Percentiles rank a stretch among this genome's conserved stretches.
Conservation (phyloP, 306 rosid species). For the Dicorynia guianensis region DNA sequence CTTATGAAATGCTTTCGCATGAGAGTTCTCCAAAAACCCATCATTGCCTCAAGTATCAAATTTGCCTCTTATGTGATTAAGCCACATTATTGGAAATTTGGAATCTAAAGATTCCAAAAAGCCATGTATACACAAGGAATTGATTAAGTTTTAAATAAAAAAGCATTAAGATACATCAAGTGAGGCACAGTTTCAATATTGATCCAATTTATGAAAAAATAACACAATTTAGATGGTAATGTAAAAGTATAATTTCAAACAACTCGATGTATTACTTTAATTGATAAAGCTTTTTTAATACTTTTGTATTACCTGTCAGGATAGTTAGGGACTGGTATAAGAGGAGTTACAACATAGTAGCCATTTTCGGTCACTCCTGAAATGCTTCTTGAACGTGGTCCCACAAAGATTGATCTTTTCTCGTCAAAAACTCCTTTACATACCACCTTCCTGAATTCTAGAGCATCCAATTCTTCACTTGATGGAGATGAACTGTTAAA, state of each 20-base stretch:
- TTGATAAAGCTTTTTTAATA: conserved; percentile 18
- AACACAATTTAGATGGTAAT: background rate
- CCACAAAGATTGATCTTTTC: conserved; percentile 76
- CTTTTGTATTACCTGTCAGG: conserved; percentile 64
- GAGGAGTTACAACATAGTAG: conserved; percentile 85
- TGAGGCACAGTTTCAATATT: background rate
- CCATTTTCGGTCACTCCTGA: conserved; percentile 97
- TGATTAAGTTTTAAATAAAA: background rate
- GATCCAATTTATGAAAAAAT: too few species aligned
- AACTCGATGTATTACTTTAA: conserved; percentile 25
- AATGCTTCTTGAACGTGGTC: conserved; percentile 98
- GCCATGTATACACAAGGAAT: background rate
- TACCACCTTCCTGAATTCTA: conserved; percentile 82
- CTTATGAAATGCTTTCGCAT: too few species aligned
- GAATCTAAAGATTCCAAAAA: background rate
- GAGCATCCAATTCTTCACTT: conserved; percentile 57
- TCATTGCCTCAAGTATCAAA: too few species aligned
- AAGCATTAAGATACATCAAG: conserved; percentile 2
- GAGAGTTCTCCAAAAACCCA: too few species aligned
- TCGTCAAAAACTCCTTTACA: conserved; percentile 84
- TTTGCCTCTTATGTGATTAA: too few species aligned
- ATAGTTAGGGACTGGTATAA: conserved; percentile 63
- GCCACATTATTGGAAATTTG: background rate
- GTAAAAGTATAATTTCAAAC: background rate
- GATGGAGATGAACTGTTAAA: conserved; percentile 51